Evolutionary conservation across 1,139 yeast species (phyloP), one percentile per base, ranked within the genome.

Genomic region (Chernovozyma sophiae-reginae): DNA sequence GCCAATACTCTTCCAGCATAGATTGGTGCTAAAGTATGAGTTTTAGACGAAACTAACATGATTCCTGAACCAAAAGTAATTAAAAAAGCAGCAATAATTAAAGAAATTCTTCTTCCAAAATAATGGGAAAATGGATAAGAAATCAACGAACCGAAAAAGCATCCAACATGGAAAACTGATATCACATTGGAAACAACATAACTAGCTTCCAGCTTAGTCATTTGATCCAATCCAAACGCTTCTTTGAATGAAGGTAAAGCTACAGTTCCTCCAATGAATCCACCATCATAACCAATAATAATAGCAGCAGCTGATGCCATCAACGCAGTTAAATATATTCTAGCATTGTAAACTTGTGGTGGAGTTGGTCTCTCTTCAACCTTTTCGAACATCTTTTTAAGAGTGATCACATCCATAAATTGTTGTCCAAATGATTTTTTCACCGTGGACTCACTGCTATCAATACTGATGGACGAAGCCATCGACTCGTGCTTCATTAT

Each of bases 51-150:
- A 18, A 49, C 45, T 29, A 65, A 52, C 34, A 65, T 57, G 26
- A 70, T 55, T 4, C 62, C 70, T 4, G 74, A 68, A 4, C 79
- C 79, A 34, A 72, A 49, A 3, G 66, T 53, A 29, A 74, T 60
- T 27, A 73, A 45, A 18, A 60, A 52, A 3, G 65, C 65, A 3
- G 64, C 51, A 3, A 58, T 29, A 17, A 56, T 47, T 34, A 62
- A 52, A 3, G 62, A 62, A 16, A 46, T 31, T 25, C 51, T 46
- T 31, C 66, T 38, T 1, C 66, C 66, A n/a, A 47, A 40, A 23
- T 51, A 41, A 26, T 60, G 60, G 3, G 59, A 60, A 3, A 60
- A 33, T 1, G 65, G 66, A 31, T 60, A 60, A 39, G 58, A 49
- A 26, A 57, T 39, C 14, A 60, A 48, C 17, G 56, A 44, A 11